Evolutionary conservation across 225 moss, liverwort and hornwort species (phyloP), one percentile per base, ranked within the genome.

Genomic region (Ulota crispa): DNA sequence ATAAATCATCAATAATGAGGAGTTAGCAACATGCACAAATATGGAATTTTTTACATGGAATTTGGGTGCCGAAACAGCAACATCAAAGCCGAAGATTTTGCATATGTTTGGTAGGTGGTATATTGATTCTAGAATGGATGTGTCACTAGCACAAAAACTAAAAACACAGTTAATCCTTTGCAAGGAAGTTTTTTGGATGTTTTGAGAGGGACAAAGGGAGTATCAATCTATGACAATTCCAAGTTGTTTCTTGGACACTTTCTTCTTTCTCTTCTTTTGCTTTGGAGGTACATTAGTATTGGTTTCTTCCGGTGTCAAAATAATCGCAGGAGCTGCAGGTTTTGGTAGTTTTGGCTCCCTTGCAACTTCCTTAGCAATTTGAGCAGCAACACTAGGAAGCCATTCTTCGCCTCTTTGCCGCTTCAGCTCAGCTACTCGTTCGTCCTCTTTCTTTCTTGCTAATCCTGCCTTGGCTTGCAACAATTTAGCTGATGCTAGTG

Each of bases 331-430:
- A 66, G 64, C 45, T 70, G 61, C 36, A 45, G 81, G 52, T 81
- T 79, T 73, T 9, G 77, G 82, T 27, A 83, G 75, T 66, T 70
- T 81, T 39, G 83, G 85, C 73, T 76, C 88, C 37, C 56, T 78
- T 2, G 81, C 85, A 36, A 87, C 31, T 54, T 88, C 88, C 72
- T 85, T 88, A 0, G 85, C 85, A 70, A 86, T 72, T 79, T 87
- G 89, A 15, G 68, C 78, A 65, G 88, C 92, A 71, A 95, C 61
- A 26, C 84, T 82, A 37, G 97, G 95, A 32, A 98, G 94, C 97
- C 97, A 98, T 76, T 91, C 85, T 86, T 98, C 95, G 55, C 97
- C 97, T 68, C 92, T 84, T 62, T 84, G 77, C 78, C 68, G 80
- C 83, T 86, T 98, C 32, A 98, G 78, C 28, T 41, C 67, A 36